These are phyloP conservation scores for Neopestalotiopsis clavispora DNA, from an alignment of 2,329 filamentous ascomycete species.

Conservation along the genomic window DNA sequence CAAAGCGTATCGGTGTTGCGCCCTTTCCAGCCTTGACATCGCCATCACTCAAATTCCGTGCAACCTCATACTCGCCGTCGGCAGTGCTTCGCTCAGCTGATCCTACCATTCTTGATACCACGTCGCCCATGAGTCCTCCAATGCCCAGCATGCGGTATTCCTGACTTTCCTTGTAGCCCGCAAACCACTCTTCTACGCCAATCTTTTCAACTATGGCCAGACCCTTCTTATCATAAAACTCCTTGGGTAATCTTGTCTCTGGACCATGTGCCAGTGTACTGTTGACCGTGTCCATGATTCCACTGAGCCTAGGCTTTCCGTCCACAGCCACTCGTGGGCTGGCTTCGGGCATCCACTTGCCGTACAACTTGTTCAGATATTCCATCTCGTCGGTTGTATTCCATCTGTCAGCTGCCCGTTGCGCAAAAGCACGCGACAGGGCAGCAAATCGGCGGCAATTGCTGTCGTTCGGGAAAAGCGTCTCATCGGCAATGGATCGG, in stretches of 20 bases:
- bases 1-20: constrained; percentile 67
- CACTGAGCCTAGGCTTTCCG: constrained; percentile 80
- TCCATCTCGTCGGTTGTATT: constrained; percentile 81
- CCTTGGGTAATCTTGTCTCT: constrained; percentile 76
- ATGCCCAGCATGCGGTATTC: constrained; percentile 93
- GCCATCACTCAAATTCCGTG: constrained; percentile 27
- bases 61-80: constrained; percentile 57
- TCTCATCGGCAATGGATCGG: constrained; percentile 72
- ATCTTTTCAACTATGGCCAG: constrained; percentile 75
- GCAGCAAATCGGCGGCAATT: constrained; percentile 75
- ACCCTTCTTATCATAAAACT: constrained; percentile 83
- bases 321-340: constrained; percentile 78
- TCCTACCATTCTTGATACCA: constrained; percentile 76
- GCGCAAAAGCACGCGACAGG: constrained; percentile 72
- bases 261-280: constrained; percentile 84
- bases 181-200: constrained; percentile 90
- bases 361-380: constrained; percentile 77
- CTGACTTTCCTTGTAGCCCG: constrained; percentile 79
- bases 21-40: constrained; percentile 40
- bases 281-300: constrained; percentile 95
- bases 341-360: constrained; percentile 83
- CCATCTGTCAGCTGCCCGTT: constrained; percentile 74
- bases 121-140: constrained; percentile 81
- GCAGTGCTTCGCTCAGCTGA: constrained; percentile 63
- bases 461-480: constrained; percentile 78